Evolutionary conservation across 495 filamentous ascomycete genomes (phyloP), one percentile per base, ranked within the genome.

Genomic region (Echria macrotheca): DNA sequence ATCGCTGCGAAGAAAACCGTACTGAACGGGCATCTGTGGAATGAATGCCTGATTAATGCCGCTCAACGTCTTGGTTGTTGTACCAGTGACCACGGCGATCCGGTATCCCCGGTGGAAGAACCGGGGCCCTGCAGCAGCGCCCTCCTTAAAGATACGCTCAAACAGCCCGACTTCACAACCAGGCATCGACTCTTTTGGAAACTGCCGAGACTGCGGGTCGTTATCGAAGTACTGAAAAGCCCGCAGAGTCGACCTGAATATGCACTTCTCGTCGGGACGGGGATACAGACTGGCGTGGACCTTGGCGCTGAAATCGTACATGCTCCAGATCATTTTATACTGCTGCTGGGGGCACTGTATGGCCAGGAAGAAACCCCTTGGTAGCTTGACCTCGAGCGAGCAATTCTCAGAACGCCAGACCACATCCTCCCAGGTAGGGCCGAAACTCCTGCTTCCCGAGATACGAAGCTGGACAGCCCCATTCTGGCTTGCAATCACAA

Each of bases 211-310:
- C 42, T 82, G 72, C 1, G 76, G 71, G 25, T 76, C 76, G 8
- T 82, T 72, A 57, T 91, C 86, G 61, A 87, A 80, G 55, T 87
- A 88, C 44, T 88, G 83, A 54, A 91, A 85, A 2, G 78, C 70
- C 45, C 80, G 78, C 4, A 94, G 65, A 6, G 72, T 79, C 2
- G 71, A 76, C 54, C 84, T 80, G 61, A 82, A 85, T 1, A 84
- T 72, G 29, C 83, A 47, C 6, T 68, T 72, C 64, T 95, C 89
- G 19, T 84, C 81, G 19, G 74, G 66, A 18, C 79, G 72, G 0
- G 78, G 77, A 11, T 80, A 78, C n/a, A 91, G 71, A 46, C 73
- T 84, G 10, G 73, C 70, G 54, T 89, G 82, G 0, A 89, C 79
- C 55, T 84, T 85, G 25, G 75, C 77, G 18, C 84, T 85, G 53